Evolutionary conservation across 2,329 filamentous ascomycete genomes (phyloP).

Genomic region (Akanthomyces lecanii): DNA sequence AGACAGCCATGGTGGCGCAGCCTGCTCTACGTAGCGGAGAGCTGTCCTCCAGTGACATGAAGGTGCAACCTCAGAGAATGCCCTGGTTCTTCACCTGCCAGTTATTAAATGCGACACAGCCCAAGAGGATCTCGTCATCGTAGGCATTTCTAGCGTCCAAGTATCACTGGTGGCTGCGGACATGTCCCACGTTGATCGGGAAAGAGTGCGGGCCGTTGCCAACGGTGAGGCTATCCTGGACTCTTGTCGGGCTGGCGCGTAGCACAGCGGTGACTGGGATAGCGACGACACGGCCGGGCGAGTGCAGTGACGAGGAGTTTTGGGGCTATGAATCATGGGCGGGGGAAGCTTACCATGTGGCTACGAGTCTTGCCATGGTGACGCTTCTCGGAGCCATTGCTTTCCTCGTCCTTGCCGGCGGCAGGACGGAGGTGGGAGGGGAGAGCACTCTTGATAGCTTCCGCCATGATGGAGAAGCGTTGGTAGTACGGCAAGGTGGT

Average conservation of each 20-base stretch:
- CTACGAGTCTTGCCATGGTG: slow-evolving; percentile 83
- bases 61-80: slow-evolving; percentile 1
- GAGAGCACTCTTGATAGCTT: slow-evolving; percentile 67
- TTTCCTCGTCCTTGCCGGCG: slow-evolving; percentile 31
- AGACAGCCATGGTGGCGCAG: slow-evolving; percentile 2
- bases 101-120: neutral
- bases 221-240: neutral
- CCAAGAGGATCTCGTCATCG: neutral
- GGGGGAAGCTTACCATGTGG: slow-evolving; percentile 65
- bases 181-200: neutral
- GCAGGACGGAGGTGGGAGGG: slow-evolving; percentile 78
- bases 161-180: neutral
- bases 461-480: slow-evolving; percentile 55
- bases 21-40: neutral
- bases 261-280: neutral
- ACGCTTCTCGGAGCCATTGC: slow-evolving; percentile 53
- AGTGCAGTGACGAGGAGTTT: neutral
- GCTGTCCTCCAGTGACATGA: slow-evolving; percentile 10
- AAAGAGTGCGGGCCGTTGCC: too few species aligned
- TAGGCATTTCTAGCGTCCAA: neutral
- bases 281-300: neutral
- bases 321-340: neutral
- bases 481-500: slow-evolving; percentile 11
- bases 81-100: neutral
- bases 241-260: neutral